A percentile compares a stretch with the other conserved stretches of the same genome.
Conservation (phyloP, 495 filamentous ascomycete genomes). For the Margaritispora aquatica region DNA sequence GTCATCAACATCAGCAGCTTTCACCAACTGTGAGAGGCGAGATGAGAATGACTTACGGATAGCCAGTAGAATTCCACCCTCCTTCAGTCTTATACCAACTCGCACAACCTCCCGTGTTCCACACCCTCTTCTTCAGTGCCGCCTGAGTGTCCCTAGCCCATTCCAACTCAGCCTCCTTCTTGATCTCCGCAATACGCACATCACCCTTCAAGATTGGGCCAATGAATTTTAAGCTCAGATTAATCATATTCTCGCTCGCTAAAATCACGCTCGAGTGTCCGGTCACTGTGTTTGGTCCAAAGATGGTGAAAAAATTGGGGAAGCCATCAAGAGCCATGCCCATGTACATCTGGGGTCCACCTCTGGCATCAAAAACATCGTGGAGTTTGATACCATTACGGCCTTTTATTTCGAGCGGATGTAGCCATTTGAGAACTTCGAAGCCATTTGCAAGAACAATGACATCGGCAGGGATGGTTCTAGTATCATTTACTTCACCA, state of each 20-base stretch:
- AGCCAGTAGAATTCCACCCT: conserved; percentile 54
- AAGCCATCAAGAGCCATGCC: conserved; percentile 59
- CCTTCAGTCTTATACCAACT: conserved; percentile 52
- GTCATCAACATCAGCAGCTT: too few relatives aligned
- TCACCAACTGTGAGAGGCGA: neutral
- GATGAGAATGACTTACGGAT: conserved; percentile 43
- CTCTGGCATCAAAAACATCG: conserved; percentile 47
- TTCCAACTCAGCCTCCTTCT: conserved; percentile 44
- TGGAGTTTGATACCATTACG: conserved; percentile 40
- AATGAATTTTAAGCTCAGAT: conserved; percentile 44
- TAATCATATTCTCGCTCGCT: conserved; percentile 52
- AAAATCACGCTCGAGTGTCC: conserved; percentile 59
- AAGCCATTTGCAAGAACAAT: conserved; percentile 58
- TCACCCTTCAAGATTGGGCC: conserved; percentile 42
- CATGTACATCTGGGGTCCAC: conserved; percentile 53
- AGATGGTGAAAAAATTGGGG: conserved; percentile 64
- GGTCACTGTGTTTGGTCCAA: conserved; percentile 59
- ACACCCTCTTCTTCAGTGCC: conserved; percentile 46
- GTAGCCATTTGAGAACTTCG: conserved; percentile 37
- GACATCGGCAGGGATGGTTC: conserved; percentile 47
- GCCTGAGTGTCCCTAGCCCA: conserved; percentile 50
- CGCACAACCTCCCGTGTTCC: conserved; percentile 42
- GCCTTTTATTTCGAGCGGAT: conserved; percentile 37
- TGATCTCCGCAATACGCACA: conserved; percentile 31
- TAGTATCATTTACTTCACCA: conserved; percentile 27